phyloP scores from a whole-genome alignment of 371 early-diverging fungal species.

The Chytridiales sp. region DNA sequence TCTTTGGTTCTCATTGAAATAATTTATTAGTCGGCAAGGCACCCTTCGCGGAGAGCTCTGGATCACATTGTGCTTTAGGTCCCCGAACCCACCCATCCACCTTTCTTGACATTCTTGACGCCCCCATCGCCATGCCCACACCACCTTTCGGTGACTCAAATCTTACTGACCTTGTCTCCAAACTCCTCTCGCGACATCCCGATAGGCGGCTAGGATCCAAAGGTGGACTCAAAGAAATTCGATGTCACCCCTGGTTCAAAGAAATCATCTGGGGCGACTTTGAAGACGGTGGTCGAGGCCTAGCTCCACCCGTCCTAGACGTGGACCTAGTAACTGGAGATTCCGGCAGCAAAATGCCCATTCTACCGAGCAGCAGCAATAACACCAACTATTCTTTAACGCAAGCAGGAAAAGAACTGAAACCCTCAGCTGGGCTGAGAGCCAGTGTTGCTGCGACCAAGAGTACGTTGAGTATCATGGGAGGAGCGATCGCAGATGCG shows the following conservation, averaged over 20 bases:
- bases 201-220: constrained; percentile 2
- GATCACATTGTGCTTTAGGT: neutral
- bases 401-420: too few species aligned
- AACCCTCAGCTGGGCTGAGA: too few species aligned
- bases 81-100: constrained; percentile 3
- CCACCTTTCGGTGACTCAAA: neutral
- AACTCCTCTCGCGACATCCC: constrained; percentile 9
- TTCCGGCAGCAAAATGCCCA: too few species aligned
- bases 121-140: neutral
- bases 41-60: constrained; percentile 2
- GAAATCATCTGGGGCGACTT: neutral
- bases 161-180: neutral
- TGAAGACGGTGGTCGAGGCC: constrained; percentile 11
- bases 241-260: constrained; percentile 14
- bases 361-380: too few species aligned
- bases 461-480: too few species aligned
- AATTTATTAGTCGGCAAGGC: constrained; percentile 7
- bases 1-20: too few species aligned
- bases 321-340: too few species aligned
- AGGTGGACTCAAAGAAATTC: constrained; percentile 3
- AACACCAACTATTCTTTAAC: too few species aligned
- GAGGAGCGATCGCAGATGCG: too few species aligned
- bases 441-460: too few species aligned
- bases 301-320: too few species aligned
- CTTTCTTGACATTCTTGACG: constrained; percentile 6